These are phyloP conservation scores for Articulospora tetracladia DNA, from an alignment of 495 filamentous ascomycete species.

Conservation along the genomic window DNA sequence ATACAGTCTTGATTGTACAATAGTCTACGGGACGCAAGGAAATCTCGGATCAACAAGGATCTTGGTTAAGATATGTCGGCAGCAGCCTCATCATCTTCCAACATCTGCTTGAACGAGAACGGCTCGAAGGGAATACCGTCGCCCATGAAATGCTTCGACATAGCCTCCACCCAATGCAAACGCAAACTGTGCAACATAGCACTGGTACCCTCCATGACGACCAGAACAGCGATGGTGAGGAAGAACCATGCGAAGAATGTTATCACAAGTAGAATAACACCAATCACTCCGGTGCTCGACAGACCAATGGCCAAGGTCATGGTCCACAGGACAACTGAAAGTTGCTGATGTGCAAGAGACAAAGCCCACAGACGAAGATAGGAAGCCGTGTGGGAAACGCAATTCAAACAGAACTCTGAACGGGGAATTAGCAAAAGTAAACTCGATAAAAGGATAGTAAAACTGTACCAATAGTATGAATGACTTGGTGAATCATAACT, in stretches of 20 bases:
- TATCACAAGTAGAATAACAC: constrained; percentile 73
- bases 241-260: constrained; percentile 86
- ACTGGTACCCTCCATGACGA: constrained; percentile 80
- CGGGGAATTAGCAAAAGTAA: constrained; percentile 7
- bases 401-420: constrained; percentile 96
- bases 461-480: constrained; percentile 89
- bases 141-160: constrained; percentile 98
- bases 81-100: constrained; percentile 72
- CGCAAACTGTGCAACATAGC: constrained; percentile 92
- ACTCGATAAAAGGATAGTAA: neutral
- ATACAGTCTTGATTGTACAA: constrained; percentile 10
- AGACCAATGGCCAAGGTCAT: constrained; percentile 89
- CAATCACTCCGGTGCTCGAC: constrained; percentile 55
- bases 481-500: constrained; percentile 97
- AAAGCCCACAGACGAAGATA: constrained; percentile 98
- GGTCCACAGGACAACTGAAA: constrained; percentile 90
- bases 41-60: neutral
- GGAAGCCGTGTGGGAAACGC: constrained; percentile 96
- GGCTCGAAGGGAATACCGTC: constrained; percentile 88
- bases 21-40: constrained; percentile 14
- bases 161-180: constrained; percentile 99
- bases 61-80: constrained; percentile 22
- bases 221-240: constrained; percentile 52
- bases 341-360: constrained; percentile 95
- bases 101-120: constrained; percentile 81